Evolutionary conservation across 768 basidiomycete genomes (phyloP).

Genomic region (Boletellus ananiceps): DNA sequence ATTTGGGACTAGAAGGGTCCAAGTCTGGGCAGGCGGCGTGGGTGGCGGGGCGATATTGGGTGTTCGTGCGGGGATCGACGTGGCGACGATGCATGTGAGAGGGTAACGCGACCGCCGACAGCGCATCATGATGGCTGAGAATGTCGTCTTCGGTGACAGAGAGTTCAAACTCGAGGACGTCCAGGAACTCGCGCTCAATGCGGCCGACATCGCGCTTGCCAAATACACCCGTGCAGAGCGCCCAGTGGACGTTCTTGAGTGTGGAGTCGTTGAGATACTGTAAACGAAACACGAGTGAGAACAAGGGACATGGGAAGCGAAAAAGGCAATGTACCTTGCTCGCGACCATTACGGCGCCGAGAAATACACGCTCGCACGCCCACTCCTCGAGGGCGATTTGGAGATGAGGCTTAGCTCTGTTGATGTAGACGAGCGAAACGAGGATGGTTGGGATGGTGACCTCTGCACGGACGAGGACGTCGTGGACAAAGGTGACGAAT

Average conservation of each 20-base stretch:
- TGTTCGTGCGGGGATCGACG: conserved; percentile 20
- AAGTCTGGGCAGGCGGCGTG: conserved; percentile 38
- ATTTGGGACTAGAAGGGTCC: conserved; percentile 39
- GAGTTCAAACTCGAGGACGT: conserved; percentile 74
- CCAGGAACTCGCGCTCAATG: conserved; percentile 79
- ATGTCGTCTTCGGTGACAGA: conserved; percentile 60
- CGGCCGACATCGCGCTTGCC: conserved; percentile 77
- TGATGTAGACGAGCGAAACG: conserved; percentile 70
- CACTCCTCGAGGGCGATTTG: conserved; percentile 79
- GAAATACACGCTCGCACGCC: conserved; percentile 87
- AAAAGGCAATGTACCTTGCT: conserved; percentile 55
- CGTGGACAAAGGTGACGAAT: conserved; percentile 62
- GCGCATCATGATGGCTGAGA: conserved; percentile 40
- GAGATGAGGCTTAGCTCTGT: conserved; percentile 71
- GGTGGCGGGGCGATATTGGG: conserved; percentile 16
- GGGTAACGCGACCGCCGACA: conserved; percentile 27
- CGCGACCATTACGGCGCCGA: conserved; percentile 84
- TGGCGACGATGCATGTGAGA: conserved; percentile 25
- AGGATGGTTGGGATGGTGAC: conserved; percentile 66
- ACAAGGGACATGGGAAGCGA: conserved; percentile 16
- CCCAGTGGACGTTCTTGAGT: conserved; percentile 89
- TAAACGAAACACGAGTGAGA: conserved; percentile 3
- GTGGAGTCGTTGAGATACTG: conserved; percentile 87
- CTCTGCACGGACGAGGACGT: conserved; percentile 69
- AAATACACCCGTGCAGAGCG: conserved; percentile 77